Evolutionary conservation across 441 rosid species (phyloP).

Genomic region (Erodium moschatum): DNA sequence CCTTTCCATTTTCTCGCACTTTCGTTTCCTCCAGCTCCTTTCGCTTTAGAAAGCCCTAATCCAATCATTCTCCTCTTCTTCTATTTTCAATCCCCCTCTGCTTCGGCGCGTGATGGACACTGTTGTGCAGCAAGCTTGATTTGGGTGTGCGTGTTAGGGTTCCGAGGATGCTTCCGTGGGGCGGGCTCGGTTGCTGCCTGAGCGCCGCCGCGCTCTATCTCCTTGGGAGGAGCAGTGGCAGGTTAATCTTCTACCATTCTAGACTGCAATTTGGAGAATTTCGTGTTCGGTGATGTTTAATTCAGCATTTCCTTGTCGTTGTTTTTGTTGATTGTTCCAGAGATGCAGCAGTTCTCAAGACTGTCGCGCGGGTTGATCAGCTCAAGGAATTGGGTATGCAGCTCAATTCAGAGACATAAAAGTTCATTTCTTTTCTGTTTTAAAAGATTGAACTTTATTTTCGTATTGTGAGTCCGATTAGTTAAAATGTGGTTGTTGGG

Average conservation of each 20-base stretch:
- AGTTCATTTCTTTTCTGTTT: neutral
- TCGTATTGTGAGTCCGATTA: no score
- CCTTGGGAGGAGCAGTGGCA: constrained; percentile 7
- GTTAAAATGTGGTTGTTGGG: neutral
- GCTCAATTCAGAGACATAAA: neutral
- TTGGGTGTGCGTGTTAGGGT: neutral
- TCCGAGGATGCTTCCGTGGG: constrained; percentile 8
- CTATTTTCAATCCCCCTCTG: neutral
- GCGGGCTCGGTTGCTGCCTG: constrained; percentile 9
- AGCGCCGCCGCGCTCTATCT: constrained; percentile 7
- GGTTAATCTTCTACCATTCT: neutral
- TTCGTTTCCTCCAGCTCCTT: neutral
- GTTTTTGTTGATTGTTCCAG: neutral
- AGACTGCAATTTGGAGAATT: neutral
- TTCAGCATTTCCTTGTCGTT: neutral
- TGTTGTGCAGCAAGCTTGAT: neutral
- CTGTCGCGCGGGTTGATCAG: neutral
- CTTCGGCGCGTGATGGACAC: neutral
- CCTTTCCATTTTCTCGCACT: neutral
- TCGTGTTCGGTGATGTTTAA: no score
- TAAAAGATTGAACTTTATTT: neutral
- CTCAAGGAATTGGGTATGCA: constrained; percentile 7
- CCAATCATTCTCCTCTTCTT: no score
- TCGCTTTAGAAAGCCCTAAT: no score
- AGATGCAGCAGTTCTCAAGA: constrained; percentile 1